Conservation (phyloP, 2,329 filamentous ascomycete genomes). For the Neoascochyta sp. region DNA sequence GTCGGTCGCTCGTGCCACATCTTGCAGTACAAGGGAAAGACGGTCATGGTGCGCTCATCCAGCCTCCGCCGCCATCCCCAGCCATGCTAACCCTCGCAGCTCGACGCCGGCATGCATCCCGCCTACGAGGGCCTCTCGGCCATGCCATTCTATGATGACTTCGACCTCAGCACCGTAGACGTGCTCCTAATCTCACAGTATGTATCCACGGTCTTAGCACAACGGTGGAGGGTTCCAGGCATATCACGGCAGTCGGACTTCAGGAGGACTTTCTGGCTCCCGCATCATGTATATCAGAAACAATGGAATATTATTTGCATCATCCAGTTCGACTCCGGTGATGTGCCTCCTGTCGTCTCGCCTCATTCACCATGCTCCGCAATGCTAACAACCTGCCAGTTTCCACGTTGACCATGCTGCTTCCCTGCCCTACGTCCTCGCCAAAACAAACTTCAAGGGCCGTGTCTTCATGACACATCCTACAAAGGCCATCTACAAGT, state of each 20-base stretch:
- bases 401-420: conserved; percentile 99
- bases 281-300: conserved; percentile 38
- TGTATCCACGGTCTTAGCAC: conserved; percentile 47
- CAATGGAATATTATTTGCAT: conserved; percentile 42
- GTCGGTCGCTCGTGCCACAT: conserved; percentile 97
- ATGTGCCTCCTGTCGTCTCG: conserved; percentile 30
- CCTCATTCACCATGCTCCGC: conserved; percentile 1
- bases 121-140: conserved; percentile 92
- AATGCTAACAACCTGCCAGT: conserved; percentile 51
- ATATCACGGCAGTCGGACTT: conserved; percentile 34
- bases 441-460: conserved; percentile 96
- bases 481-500: conserved; percentile 99
- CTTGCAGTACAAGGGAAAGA: conserved; percentile 98
- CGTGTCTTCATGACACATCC: conserved; percentile 99
- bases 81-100: conserved; percentile 51
- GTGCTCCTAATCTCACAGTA: conserved; percentile 99
- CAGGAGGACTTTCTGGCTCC: conserved; percentile 13
- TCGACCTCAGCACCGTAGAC: conserved; percentile 95
- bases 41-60: conserved; percentile 76
- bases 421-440: conserved; percentile 93
- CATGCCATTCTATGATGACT: conserved; percentile 96
- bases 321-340: conserved; percentile 34
- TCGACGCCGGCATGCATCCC: conserved; percentile 95
- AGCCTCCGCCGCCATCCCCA: no score
- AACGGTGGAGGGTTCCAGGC: conserved; percentile 18